phyloP scores from a whole-genome alignment of 805 yeast species.

The Cyberlindnera bimundalis region DNA sequence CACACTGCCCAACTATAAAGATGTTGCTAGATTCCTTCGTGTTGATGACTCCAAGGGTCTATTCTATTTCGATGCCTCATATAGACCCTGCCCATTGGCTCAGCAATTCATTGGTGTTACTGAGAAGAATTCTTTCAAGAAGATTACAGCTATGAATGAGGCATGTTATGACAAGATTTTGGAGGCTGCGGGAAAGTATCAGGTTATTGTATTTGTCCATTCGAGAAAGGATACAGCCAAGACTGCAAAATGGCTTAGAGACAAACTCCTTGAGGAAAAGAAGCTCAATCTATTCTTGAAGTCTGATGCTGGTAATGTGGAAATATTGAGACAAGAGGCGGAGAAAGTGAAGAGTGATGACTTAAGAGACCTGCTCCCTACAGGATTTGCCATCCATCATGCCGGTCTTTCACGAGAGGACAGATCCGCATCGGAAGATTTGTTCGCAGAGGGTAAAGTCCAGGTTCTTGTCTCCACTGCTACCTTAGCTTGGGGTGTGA shows the following conservation, averaged over 20 bases:
- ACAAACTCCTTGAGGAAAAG: slow-evolving; percentile 55
- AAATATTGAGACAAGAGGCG: slow-evolving; percentile 62
- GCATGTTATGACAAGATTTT: slow-evolving; percentile 80
- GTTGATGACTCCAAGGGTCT: slow-evolving; percentile 60
- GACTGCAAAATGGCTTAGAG: slow-evolving; percentile 73
- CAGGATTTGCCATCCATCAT: slow-evolving; percentile 87
- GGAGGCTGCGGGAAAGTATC: slow-evolving; percentile 66
- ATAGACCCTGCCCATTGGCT: slow-evolving; percentile 87
- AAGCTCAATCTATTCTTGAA: slow-evolving; percentile 43
- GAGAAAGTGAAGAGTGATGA: slow-evolving; percentile 50
- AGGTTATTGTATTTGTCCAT: slow-evolving; percentile 87
- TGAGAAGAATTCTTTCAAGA: slow-evolving; percentile 75
- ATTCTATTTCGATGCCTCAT: slow-evolving; percentile 79
- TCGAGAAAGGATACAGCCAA: slow-evolving; percentile 88
- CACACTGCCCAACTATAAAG: slow-evolving; percentile 83
- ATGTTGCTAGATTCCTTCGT: slow-evolving; percentile 77
- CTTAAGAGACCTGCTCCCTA: slow-evolving; percentile 55
- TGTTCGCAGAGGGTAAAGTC: slow-evolving; percentile 85
- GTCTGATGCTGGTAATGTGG: slow-evolving; percentile 48
- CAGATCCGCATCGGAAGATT: slow-evolving; percentile 74
- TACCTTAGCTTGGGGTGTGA: slow-evolving; percentile 96
- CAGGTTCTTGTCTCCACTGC: slow-evolving; percentile 87
- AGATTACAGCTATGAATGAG: slow-evolving; percentile 79
- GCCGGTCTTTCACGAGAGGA: slow-evolving; percentile 80
- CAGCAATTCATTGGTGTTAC: slow-evolving; percentile 88